A percentile compares a stretch with the other conserved stretches of the same genome.
Conservation (phyloP, 176 grass and related monocot species). For the Aegilops bicornis region DNA sequence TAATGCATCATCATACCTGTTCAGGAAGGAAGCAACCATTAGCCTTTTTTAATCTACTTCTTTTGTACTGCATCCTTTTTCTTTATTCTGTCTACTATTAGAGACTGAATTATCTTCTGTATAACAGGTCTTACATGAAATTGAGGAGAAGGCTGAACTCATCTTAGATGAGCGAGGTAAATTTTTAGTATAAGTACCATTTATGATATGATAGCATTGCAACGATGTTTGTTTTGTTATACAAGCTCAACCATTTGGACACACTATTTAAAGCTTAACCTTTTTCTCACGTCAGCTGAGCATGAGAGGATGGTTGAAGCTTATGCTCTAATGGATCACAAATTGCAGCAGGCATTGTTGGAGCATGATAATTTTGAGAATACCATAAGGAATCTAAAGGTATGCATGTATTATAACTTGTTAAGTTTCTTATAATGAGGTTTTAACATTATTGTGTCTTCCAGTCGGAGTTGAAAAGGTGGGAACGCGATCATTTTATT, state of each 20-base stretch:
- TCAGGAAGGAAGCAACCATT: neutral
- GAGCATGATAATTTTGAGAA: conserved; percentile 96
- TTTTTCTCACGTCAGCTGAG: conserved; percentile 61
- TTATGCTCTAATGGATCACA: conserved; percentile 89
- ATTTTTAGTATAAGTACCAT: conserved; percentile 5
- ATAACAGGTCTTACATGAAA: conserved; percentile 87
- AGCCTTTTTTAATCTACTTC: neutral
- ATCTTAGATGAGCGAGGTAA: conserved; percentile 96
- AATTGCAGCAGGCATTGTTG: conserved; percentile 86
- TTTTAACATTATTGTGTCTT: conserved; percentile 34
- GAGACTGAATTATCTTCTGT: conserved; percentile 26
- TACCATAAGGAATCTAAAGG: conserved; percentile 83
- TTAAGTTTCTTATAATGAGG: conserved; percentile 22
- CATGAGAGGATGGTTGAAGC: conserved; percentile 92
- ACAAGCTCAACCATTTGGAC: neutral
- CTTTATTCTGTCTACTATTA: neutral
- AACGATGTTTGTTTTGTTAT: neutral
- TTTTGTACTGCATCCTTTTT: neutral
- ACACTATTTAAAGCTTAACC: neutral
- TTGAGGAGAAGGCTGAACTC: conserved; percentile 93
- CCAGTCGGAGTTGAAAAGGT: conserved; percentile 79
- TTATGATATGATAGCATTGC: neutral
- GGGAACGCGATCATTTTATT: conserved; percentile 67
- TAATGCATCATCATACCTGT: neutral
- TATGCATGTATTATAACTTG: conserved; percentile 15